Base-by-base conservation (phyloP, 2,329 filamentous ascomycete genomes). In the Corynespora cassiicola region DNA sequence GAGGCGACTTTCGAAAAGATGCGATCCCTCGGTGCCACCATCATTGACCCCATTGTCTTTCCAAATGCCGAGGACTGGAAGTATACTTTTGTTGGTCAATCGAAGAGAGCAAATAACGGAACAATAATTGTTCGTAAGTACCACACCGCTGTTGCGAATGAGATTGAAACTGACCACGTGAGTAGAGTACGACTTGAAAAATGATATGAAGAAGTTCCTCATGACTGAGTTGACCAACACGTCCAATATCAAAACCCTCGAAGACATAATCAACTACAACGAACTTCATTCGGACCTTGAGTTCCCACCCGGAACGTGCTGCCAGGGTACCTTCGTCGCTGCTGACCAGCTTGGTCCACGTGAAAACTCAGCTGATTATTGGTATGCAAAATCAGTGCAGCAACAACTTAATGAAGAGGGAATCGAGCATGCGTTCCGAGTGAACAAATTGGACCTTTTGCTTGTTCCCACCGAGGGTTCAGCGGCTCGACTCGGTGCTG, bases 111-210 rank as follows among this genome's bases (percentile, higher is more conserved):
- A 7, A 31, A 14, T 18, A 17, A 14, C 19, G 28, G 28, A 5
- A 14, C 14, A 5, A 16, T 16, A 17, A 14, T 11, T 10, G 19
- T 31, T 6, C 28, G 28, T 31, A 17, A 17, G 16, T 31, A n/a
- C 14, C 7, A 16, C 8, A 17, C n/a, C 28, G 11, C 19, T 17
- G 7, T n/a, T n/a, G n/a, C n/a, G n/a, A n/a, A n/a, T n/a, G n/a
- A n/a, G n/a, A n/a, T n/a, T n/a, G n/a, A n/a, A 10, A 18, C 28
- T 31, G 28, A 31, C 16, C 7, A 5, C 5, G 7, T 16, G 7
- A 7, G n/a, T 6, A 31, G 28, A 31, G n/a, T 31, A 31, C 14
- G 28, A 31, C 28, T 10, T 31, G 7, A 31, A 31, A 31, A 31
- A 14, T 10, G 28, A 31, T 17, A 31, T 31, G n/a, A 17, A 14